Base-by-base conservation (phyloP, 305 asterid species). In the Fraxinus paxiana region DNA sequence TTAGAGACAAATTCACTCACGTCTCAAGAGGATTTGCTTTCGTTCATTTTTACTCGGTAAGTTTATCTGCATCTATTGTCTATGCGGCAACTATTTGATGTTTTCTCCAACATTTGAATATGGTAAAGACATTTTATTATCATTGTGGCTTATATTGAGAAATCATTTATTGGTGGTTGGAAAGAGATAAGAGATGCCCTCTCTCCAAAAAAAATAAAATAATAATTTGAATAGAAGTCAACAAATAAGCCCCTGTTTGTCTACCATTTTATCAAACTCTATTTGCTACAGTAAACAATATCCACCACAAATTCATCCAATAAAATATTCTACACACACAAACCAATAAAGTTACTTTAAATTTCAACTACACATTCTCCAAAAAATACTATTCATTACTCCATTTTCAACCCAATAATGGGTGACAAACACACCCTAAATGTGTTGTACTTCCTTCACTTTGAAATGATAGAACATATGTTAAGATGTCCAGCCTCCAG, bases 1-100 rank as follows among this genome's bases (percentile, higher is more conserved):
- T 96, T 79, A 91, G 97, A 90, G 99, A 96, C 90, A 96, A 96
- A 84, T 96, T 96, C 83, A 96, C 99, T 5, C 99, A 96, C 70
- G 99, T 96, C 80, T 96, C 99, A 3, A 89, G 99, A 89, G 99
- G 99, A 78, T 96, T 96, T 89, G 98, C 98, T 70, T 96, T 96
- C 81, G 90, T 94, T 81, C 98, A 96, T 87, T 94, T 92, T 87
- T 78, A 92, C 87, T 90, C 98, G 13, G 99, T 96, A 90, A 82
- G 93, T 85, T 71, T 70, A 81, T 33, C 77, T 30, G 65, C 79
- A 22, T 31, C 56, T 75, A 18, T 78, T 71, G 73, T 37, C 76
- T 73, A 33, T 67, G 34, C 28, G 9, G 17, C 56, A 72, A 24
- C 17, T 59, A 37, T 28, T 28, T 38, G 76, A 59, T 76, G 43